Conservation (phyloP, 495 filamentous ascomycete species). For the Hamigera avellanea region DNA sequence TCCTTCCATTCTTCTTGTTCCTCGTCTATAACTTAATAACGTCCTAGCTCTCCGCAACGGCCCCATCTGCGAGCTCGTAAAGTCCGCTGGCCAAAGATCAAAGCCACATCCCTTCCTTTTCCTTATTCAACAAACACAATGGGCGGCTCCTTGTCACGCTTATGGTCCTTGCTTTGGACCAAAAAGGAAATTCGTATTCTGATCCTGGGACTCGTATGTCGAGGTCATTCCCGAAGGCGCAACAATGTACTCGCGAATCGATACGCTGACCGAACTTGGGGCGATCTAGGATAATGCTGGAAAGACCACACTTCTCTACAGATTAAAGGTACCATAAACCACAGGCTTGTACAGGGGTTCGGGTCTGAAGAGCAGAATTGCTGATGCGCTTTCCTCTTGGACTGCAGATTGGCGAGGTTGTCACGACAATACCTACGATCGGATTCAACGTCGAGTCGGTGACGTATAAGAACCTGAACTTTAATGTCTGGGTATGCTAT, state of each 20-base stretch:
- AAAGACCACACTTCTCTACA: conserved; percentile 93
- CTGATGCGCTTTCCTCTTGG: conserved; percentile 10
- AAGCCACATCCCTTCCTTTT: conserved; percentile 1
- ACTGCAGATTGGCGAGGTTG: conserved; percentile 85
- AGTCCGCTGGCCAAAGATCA: too few species aligned
- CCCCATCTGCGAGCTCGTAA: background rate
- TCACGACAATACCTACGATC: conserved; percentile 97
- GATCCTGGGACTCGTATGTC: conserved; percentile 81
- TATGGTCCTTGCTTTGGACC: conserved; percentile 66
- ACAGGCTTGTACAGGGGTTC: background rate
- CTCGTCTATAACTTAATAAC: background rate
- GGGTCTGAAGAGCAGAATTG: background rate
- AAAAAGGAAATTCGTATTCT: conserved; percentile 98
- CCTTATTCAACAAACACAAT: conserved; percentile 34
- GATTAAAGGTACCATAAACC: conserved; percentile 70
- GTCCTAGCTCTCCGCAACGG: background rate
- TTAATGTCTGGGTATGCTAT: conserved; percentile 83
- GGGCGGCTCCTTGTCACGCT: conserved; percentile 70
- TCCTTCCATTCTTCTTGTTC: conserved; percentile 1
- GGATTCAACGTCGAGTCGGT: conserved; percentile 99
- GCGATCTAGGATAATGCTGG: conserved; percentile 81
- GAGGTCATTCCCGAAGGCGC: background rate
- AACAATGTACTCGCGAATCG: background rate
- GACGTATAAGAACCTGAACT: conserved; percentile 92
- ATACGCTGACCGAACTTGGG: conserved; percentile 12